Base-by-base conservation (phyloP, 2,329 filamentous ascomycete genomes). In the Talaromyces verruculosus region DNA sequence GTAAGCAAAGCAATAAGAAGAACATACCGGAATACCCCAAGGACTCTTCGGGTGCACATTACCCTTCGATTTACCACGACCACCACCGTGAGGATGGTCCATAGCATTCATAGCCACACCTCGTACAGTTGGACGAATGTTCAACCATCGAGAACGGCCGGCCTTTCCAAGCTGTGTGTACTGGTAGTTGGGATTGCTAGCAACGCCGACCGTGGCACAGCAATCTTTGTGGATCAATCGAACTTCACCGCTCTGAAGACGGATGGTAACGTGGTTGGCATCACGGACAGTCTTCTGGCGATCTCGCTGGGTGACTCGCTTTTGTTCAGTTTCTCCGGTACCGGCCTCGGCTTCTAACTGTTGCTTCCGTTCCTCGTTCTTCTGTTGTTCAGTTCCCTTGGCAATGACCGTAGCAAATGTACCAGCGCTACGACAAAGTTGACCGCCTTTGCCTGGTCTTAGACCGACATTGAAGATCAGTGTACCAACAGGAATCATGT, bases 61-160 rank as follows among this genome's bases (percentile, higher is more conserved):
- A 88, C 95, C 93, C 91, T 99, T 99, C 66, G 93, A 97, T 83
- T 99, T 99, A 83, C 95, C 95, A 85, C 96, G 88, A 81, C 95
- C 95, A 91, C 95, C 95, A 87, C 95, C 95, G 79, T 99, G 95
- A 75, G 95, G 95, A 85, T 99, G 95, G 76, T 99, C 95, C 73
- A 89, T 91, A 88, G 94, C 93, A 84, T 99, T 99, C 96, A 99
- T 99, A 69, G 96, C 95, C 73, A 98, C 82, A 90, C 95, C 96
- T 84, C 96, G 89, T 53, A 99, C 95, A 0, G 95, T 97, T 17
- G 95, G 95, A 71, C 95, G 86, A 75, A 96, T 97, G 76, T 95
- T 95, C 71, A 98, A 81, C 93, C 93, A 97, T 75, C 95, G 88
- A 72, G 90, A 93, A 73, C 96, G 88, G 76, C 95, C 95, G 72